Conservation (phyloP, 2,329 filamentous ascomycete genomes). For the Scedosporium minutisporum region DNA sequence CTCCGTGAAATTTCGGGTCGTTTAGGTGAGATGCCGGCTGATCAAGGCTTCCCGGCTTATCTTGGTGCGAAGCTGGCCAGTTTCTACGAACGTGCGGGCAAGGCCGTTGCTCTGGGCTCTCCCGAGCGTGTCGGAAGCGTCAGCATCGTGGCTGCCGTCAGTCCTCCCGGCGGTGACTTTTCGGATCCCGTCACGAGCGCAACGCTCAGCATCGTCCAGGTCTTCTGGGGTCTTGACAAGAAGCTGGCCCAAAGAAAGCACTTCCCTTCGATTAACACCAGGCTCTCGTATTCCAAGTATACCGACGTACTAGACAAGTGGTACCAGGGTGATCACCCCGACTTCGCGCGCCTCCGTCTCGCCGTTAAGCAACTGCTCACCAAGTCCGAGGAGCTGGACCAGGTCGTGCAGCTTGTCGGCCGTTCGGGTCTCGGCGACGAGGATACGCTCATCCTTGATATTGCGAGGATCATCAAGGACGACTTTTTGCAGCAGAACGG, state of each 20-base stretch:
- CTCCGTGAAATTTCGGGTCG: slow-evolving; percentile 97
- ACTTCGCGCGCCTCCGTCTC: slow-evolving; percentile 87
- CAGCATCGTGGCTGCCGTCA: slow-evolving; percentile 95
- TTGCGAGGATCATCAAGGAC: slow-evolving; percentile 88
- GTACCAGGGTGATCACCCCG: slow-evolving; percentile 88
- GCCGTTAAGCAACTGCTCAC: slow-evolving; percentile 89
- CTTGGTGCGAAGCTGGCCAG: slow-evolving; percentile 92
- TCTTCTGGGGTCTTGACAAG: slow-evolving; percentile 99
- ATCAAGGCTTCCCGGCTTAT: slow-evolving; percentile 98
- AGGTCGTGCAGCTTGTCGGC: slow-evolving; percentile 96
- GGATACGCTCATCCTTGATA: slow-evolving; percentile 96
- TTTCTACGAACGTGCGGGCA: slow-evolving; percentile 97
- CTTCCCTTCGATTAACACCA: slow-evolving; percentile 97
- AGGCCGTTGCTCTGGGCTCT: slow-evolving; percentile 74
- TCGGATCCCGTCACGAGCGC: slow-evolving; percentile 93
- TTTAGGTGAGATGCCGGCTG: slow-evolving; percentile 98
- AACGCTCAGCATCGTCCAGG: slow-evolving; percentile 94
- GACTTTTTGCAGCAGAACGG: slow-evolving; percentile 99
- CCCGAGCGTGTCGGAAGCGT: slow-evolving; percentile 85
- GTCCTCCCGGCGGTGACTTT: slow-evolving; percentile 96
- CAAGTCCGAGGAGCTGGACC: slow-evolving; percentile 93
- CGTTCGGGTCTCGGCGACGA: slow-evolving; percentile 93
- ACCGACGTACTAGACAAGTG: slow-evolving; percentile 79
- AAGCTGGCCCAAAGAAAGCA: slow-evolving; percentile 98
- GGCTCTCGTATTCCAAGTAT: slow-evolving; percentile 94